A percentile compares a stretch with the other conserved stretches of the same genome.
phyloP scores from a whole-genome alignment of 164 flowering plant species.

The Magnolia kwangsiensis region DNA sequence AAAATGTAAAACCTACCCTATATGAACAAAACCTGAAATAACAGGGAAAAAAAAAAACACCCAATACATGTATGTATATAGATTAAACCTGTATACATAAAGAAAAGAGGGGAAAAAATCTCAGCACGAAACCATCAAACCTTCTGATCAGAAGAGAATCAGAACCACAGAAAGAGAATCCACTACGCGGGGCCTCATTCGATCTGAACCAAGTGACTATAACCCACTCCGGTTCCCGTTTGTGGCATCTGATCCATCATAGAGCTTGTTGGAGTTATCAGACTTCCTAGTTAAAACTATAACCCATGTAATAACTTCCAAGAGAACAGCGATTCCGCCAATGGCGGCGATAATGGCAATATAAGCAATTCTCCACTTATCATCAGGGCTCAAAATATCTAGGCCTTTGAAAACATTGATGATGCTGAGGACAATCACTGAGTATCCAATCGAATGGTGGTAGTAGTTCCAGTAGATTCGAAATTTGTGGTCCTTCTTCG shows the following conservation, averaged over 20 bases:
- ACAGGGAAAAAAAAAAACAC: not conserved
- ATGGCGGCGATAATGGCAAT: slow-evolving; percentile 28
- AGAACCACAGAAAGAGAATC: not conserved
- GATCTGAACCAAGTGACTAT: not conserved
- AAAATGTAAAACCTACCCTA: not conserved
- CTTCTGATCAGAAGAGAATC: not conserved
- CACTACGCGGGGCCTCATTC: not conserved
- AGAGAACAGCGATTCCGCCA: slow-evolving; percentile 43
- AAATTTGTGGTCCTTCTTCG: slow-evolving; percentile 68
- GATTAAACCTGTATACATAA: too few species aligned
- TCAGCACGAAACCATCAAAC: too few species aligned
- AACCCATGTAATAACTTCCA: slow-evolving; percentile 70
- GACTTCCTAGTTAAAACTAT: slow-evolving; percentile 52
- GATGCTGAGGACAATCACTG: slow-evolving; percentile 59
- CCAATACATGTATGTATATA: not conserved
- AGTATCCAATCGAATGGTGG: slow-evolving; percentile 71
- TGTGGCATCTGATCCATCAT: slow-evolving; percentile 19
- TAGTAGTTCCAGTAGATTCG: slow-evolving; percentile 72
- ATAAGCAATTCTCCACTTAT: slow-evolving; percentile 55
- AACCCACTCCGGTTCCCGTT: not conserved
- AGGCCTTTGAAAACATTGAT: slow-evolving; percentile 77
- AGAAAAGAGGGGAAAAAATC: not conserved
- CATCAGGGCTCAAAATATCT: slow-evolving; percentile 44
- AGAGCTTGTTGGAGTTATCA: slow-evolving; percentile 40
- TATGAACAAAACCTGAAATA: not conserved